phyloP scores from a whole-genome alignment of 2,329 filamentous ascomycete species.

The Stromatinia cepivora region DNA sequence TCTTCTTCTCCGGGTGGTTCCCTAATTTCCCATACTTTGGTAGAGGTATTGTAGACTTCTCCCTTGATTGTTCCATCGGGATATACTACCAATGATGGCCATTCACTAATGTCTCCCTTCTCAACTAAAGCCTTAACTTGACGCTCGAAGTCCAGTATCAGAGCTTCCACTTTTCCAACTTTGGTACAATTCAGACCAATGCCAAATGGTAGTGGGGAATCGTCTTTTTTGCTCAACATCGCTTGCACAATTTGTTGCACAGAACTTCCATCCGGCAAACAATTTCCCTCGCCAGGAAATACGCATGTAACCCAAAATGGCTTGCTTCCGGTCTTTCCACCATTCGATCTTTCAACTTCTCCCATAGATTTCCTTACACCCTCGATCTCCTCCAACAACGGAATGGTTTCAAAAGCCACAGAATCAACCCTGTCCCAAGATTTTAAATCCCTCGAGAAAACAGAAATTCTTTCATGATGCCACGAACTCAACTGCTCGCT shows the following conservation, averaged over 20 bases:
- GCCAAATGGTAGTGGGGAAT: constrained; percentile 52
- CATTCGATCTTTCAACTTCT: constrained; percentile 5
- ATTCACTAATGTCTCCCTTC: constrained; percentile 42
- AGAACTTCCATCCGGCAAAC: constrained; percentile 57
- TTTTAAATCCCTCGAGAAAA: constrained; percentile 45
- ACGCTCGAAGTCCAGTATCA: constrained; percentile 57
- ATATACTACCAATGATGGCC: constrained; percentile 62
- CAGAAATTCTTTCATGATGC: constrained; percentile 55
- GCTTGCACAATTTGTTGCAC: constrained; percentile 47
- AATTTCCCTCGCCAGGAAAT: constrained; percentile 55
- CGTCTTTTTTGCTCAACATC: constrained; percentile 39
- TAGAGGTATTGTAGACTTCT: constrained; percentile 64
- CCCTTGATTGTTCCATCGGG: constrained; percentile 67
- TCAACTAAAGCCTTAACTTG: constrained; percentile 46
- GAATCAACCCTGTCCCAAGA: constrained; percentile 47
- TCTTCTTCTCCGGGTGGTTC: constrained; percentile 15
- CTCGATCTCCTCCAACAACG: constrained; percentile 60
- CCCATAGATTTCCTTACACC: constrained; percentile 52
- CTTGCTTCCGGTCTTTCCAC: constrained; percentile 12
- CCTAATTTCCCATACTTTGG: constrained; percentile 57
- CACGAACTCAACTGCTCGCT: constrained; percentile 52
- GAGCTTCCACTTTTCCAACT: constrained; percentile 57
- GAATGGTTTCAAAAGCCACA: constrained; percentile 66
- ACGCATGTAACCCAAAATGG: constrained; percentile 62
- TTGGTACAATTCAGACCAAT: constrained; percentile 71